Evolutionary conservation across 306 rosid genomes (phyloP), one percentile per base, ranked within the genome.

Genomic region (Vigna nakashimae): DNA sequence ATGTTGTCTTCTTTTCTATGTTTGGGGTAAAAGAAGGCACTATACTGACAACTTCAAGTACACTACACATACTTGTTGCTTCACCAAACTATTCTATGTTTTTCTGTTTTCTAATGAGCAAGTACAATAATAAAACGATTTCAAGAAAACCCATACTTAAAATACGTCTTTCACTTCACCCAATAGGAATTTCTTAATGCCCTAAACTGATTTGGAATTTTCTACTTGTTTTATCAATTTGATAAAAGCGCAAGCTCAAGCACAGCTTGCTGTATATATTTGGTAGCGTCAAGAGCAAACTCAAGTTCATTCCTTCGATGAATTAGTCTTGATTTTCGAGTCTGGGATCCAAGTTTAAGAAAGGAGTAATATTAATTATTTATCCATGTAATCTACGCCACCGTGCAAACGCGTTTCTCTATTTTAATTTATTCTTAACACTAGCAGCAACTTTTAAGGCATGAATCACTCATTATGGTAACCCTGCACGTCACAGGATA

Each of bases 401-500:
- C 9, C 16, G 56, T 24, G 55, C 56, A 57, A 40, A 42, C 15
- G 11, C 67, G 43, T 7, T 56, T 42, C 38, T 73, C 51, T n/a
- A 7, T 30, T 80, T 74, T 24, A 42, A 9, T 42, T 42, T 42
- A 42, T 67, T 80, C 65, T 32, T 56, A 59, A 40, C 32, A 60
- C 36, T 18, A 6, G 63, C 36, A 51, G 62, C 45, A 69, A 60
- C 38, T 63, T 6, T 60, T 42, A 24, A 55, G 51, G 63, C 78
- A 40, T 48, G 76, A 75, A n/a, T 51, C 34, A 60, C 67, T 50
- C 76, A 17, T 50, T 51, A 24, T 73, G 51, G 51, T 62, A 18
- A 57, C 60, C 32, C 71, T 40, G 7, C 42, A 60, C 5, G 53
- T 75, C 45, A 79, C 5, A 49, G 78, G 71, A 62, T 45, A 69